Base-by-base conservation (phyloP, 352 stramenopile genomes). In the Globisporangium uncinulatum region DNA sequence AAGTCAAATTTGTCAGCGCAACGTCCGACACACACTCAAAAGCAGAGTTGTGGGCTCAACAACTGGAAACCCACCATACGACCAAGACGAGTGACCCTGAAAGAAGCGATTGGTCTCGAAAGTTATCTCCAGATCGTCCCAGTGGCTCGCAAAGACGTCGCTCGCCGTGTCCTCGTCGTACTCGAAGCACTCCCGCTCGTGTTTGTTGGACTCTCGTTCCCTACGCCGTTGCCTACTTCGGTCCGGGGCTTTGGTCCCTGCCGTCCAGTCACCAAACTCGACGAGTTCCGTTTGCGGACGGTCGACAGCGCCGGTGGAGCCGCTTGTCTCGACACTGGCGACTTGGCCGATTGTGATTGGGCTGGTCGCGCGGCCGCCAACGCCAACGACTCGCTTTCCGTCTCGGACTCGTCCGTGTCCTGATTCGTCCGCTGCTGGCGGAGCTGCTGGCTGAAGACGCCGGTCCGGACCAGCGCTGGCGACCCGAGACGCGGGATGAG, bases 401-500 rank as follows among this genome's bases (percentile, higher is more conserved):
- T 66, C 56, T 86, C 63, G 24, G 73, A 63, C 52, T 71, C 63
- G 20, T 79, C 74, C 32, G 49, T 44, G 24, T 74, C 65, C 52
- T 71, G 65, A 19, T 79, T 76, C 32, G 49, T 54, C 11, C 49
- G 31, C 19, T 49, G 44, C 46, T 37, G 46, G 7, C 7, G 34
- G 34, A 13, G 34, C 21, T 34, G 21, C 31, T 68, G 6, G 41
- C 8, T n/a, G 21, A n/a, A 10, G 19, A 29, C 24, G 4, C 10
- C 37, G 17, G 36, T 62, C 48, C 49, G 55, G 8, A 31, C 51
- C 19, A 62, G 62, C 2, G 70, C 76, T 8, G 70, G 65, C 41
- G 66, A 54, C 14, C 63, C 66, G 9, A 85, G 21, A 5, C 83
- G 73, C n/a, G 83, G 83, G 41, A 92, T 89, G 13, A 92, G 73